Conservation (phyloP, 1,284 basidiomycete species). For the Sanghuangporus weigelae region DNA sequence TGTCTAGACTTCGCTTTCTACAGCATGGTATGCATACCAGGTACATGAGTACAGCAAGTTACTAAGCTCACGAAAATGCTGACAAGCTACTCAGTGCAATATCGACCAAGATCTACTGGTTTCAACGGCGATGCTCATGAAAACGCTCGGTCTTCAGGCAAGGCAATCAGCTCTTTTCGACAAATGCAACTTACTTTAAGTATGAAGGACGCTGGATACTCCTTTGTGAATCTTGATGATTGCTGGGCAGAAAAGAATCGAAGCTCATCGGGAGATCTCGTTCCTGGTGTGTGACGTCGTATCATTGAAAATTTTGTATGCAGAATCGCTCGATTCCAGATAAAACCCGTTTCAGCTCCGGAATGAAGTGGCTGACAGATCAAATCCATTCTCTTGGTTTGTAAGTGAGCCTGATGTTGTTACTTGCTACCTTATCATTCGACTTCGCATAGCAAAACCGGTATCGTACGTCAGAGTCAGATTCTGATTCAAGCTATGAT, state of each 20-base stretch:
- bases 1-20: not conserved
- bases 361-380: constrained; percentile 42
- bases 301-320: constrained; percentile 9
- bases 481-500: constrained; percentile 28
- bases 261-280: constrained; percentile 39
- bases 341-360: constrained; percentile 35
- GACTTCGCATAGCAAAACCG: constrained; percentile 37
- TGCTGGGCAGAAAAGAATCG: constrained; percentile 52
- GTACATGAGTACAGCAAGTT: constrained; percentile 16
- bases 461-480: constrained; percentile 36
- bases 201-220: constrained; percentile 45
- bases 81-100: constrained; percentile 28
- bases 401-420: constrained; percentile 29
- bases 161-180: not conserved
- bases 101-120: constrained; percentile 33
- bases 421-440: constrained; percentile 1
- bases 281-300: constrained; percentile 34
- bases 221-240: constrained; percentile 51
- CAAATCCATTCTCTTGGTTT: constrained; percentile 42
- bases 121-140: constrained; percentile 31
- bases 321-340: constrained; percentile 27
- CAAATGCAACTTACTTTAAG: not conserved
- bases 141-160: constrained; percentile 31
- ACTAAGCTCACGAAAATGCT: no score
- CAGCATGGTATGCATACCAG: constrained; percentile 33